Evolutionary conservation across 208 protist species (phyloP), one percentile per base, ranked within the genome.

Genomic region (Borovskyia barvae): DNA sequence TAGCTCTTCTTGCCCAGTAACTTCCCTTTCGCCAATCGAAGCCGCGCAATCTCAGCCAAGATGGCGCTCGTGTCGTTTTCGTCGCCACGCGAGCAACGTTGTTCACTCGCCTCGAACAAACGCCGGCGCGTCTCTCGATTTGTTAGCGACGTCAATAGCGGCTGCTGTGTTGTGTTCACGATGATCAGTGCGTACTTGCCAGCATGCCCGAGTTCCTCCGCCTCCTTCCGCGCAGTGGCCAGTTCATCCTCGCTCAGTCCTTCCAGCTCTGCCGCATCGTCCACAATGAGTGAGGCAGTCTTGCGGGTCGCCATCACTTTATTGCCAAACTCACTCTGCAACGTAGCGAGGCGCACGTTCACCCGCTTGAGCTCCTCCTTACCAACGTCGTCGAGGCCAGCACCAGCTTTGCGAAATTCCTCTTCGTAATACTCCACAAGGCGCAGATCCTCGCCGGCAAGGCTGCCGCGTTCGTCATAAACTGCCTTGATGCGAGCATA

Each of bases 131-230:
- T 76, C 26, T 78, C 66, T 41, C 57, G 70, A 49, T 66, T 70
- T 35, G 40, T 60, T 11, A 86, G 66, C 11, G 47, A 57, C 17
- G 46, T 63, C 15, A 80, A 66, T 9, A 76, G 40, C 29, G 80
- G 74, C 64, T 86, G 75, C 65, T 82, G 80, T 35, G 68, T 75
- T 9, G 80, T 82, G 67, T 82, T 82, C 36, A 75, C 57, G 28
- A 82, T 64, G 14, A 49, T 42, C 32, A 86, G 45, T 8, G 81
- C 70, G 52, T 80, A 81, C 43, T 70, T 82, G 28, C 77, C 75
- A 29, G 54, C 20, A 54, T 67, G 57, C 37, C 74, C 57, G 5
- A 72, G 49, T 14, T 45, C 53, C 58, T 71, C 74, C 17, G 66
- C 68, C 15, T 78, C 53, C 36, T 66, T 72, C 48, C 57, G 62